Evolutionary conservation across 257 asterid species (phyloP), one percentile per base, ranked within the genome.

Genomic region (Nemophila menziesii): DNA sequence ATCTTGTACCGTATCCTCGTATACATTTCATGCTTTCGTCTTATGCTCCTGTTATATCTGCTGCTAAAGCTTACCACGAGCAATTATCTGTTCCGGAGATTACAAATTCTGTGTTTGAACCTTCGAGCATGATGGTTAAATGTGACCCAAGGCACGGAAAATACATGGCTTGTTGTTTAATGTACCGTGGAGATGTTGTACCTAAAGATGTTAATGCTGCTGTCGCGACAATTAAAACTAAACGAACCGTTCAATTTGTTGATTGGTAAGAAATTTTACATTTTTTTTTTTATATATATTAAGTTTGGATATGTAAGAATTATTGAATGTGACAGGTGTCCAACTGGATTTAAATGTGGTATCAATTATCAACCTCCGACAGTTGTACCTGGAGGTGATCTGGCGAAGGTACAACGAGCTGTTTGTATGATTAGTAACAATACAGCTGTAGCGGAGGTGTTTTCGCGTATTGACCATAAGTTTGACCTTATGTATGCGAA

Each of bases 161-260:
- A 40, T 85, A 80, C 65, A 85, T 85, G 95, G 95, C 95, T n/a
- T 85, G 95, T 69, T 80, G 96, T 37, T 68, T 86, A 78, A 86
- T 85, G 95, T 80, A 80, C 52, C 93, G 95, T 40, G 95, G 95
- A 43, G 93, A 85, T 46, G 95, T 85, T 45, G 92, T 80, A 21
- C 95, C 95, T 29, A 85, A 85, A 74, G 95, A 85, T 67, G 95
- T 85, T 66, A 84, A 84, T 56, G 92, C 93, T 50, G 95, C 95
- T 49, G 93, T 84, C 52, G 87, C 78, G 24, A 75, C 93, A 45
- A 85, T 85, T 61, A 85, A 85, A 51, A 85, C 96, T 12, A 85
- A 85, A 67, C 66, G 92, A 43, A 85, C 96, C 0, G 96, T 85
- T 49, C 96, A 85, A 66, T 85, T 85, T 33, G 96, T 85, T 46